Percentiles rank a stretch among this genome's conserved stretches.
Evolutionary conservation across 108 stramenopile genomes (phyloP).

Genomic region (Fragilariopsis cylindrus): DNA sequence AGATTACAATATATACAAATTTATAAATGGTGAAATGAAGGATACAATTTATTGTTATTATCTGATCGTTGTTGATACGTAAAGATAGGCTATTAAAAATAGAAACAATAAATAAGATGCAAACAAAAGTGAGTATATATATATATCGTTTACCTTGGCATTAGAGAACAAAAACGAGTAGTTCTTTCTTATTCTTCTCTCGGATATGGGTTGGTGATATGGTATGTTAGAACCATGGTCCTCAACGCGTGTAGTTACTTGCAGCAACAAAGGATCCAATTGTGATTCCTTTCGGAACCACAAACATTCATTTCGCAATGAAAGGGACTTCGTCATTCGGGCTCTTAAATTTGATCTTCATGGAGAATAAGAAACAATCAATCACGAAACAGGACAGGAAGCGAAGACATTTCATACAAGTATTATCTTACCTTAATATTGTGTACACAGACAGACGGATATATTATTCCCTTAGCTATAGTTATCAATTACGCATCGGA

Average conservation of each 20-base stretch:
- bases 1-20: too few relatives aligned
- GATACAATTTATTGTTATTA: too few relatives aligned
- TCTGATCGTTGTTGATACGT: too few relatives aligned
- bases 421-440: slow-evolving; percentile 4
- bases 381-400: not conserved
- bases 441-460: not conserved
- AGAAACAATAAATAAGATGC: not conserved
- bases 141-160: not conserved
- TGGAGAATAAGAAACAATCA: slow-evolving; percentile 4
- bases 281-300: slow-evolving; percentile 33
- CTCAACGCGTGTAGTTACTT: slow-evolving; percentile 65
- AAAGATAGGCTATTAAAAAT: too few relatives aligned
- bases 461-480: not conserved
- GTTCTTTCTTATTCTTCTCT: slow-evolving; percentile 18
- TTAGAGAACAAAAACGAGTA: not conserved
- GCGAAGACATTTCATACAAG: not conserved
- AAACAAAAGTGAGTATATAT: slow-evolving; percentile 11
- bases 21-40: too few relatives aligned
- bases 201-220: slow-evolving; percentile 74
- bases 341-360: slow-evolving; percentile 37
- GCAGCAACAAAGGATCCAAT: slow-evolving; percentile 23
- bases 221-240: slow-evolving; percentile 46
- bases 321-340: slow-evolving; percentile 35
- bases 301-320: slow-evolving; percentile 16
- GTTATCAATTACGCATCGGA: slow-evolving; percentile 4